Base-by-base conservation (phyloP, 2,329 filamentous ascomycete species). In the Aureobasidium subglaciale region DNA sequence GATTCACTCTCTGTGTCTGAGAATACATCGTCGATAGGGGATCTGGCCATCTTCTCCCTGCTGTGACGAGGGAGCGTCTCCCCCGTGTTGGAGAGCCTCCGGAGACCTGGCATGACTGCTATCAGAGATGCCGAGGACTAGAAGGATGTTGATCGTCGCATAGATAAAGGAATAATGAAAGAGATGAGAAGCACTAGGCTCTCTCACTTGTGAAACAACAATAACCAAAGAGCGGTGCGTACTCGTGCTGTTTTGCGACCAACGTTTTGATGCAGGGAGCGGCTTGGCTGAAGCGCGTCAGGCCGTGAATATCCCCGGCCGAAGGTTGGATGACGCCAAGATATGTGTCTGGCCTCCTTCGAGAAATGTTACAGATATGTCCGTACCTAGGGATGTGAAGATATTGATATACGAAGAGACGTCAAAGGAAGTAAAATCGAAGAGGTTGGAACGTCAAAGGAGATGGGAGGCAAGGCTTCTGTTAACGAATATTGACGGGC, bases 51-150 rank as follows among this genome's bases (percentile, higher is more conserved):
- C 24, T 56, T 48, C 42, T 56, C 41, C 54, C 43, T 32, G 16
- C 42, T 49, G 34, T 30, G 41, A 15, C 54, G 41, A 16, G 41
- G 35, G 6, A 56, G 42, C 20, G 54, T 56, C 15, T 45, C 34
- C 27, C 54, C 54, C 24, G 32, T n/a, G 43, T 43, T 56, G 32
- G 54, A 56, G 18, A 56, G 54, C 32, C 54, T 38, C 34, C 54
- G 30, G 24, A 56, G 43, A 16, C 54, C 54, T 56, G 54, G 41
- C 54, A 56, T 56, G 46, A 37, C 34, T 45, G 41, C 42, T 56
- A 56, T 56, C 54, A 56, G 54, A 56, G 54, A 40, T 27, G 42
- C 34, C 34, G 13, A 46, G 20, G 40, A 55, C 30, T 46, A 37
- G 38, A 16, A 18, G 5, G 13, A 18, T 20, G 50, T 43, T 27